Evolutionary conservation across 1,139 yeast species (phyloP), one percentile per base, ranked within the genome.

Genomic region (Chernovozyma sophiae-reginae): DNA sequence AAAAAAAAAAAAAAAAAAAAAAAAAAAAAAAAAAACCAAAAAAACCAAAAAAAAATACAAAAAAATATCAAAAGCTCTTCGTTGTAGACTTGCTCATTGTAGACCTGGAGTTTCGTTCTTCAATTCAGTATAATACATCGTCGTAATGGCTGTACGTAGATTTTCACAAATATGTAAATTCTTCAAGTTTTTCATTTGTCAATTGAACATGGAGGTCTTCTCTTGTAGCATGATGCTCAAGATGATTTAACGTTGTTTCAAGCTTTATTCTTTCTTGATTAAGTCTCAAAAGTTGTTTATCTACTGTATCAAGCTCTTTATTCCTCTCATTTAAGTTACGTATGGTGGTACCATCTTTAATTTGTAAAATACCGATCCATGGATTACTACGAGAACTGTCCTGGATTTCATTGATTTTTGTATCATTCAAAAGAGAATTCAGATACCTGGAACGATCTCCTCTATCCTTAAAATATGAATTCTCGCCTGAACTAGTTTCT

Each of bases 151-250:
- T 11, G 12, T n/a, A 23, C 11, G 25, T n/a, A n/a, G 11, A 23
- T 23, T 23, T 28, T 37, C 41, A 66, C 47, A 65, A 46, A 41
- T 61, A 64, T 11, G 62, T 51, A 49, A 68, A 60, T 47, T 69
- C 75, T 38, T 67, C 74, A 33, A 70, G 52, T 45, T 68, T 69
- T 41, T 69, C 74, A 24, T 46, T 55, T 27, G 72, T 59, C 18
- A 67, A 41, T 38, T 62, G 63, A 6, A 62, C 70, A 42, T 66
- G 62, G 29, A 66, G 44, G 23, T 51, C 64, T 40, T 69, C 74
- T 34, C 65, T 51, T 18, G 39, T 47, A 1, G 60, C 55, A 35
- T 58, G 66, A 10, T 53, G 49, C 26, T 63, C 65, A 30, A 68
- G 49, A 15, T 45, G 43, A 7, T 46, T 46, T 31, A 62, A 41